Base-by-base conservation (phyloP, 257 asterid species). In the Salvia rosmarinus region DNA sequence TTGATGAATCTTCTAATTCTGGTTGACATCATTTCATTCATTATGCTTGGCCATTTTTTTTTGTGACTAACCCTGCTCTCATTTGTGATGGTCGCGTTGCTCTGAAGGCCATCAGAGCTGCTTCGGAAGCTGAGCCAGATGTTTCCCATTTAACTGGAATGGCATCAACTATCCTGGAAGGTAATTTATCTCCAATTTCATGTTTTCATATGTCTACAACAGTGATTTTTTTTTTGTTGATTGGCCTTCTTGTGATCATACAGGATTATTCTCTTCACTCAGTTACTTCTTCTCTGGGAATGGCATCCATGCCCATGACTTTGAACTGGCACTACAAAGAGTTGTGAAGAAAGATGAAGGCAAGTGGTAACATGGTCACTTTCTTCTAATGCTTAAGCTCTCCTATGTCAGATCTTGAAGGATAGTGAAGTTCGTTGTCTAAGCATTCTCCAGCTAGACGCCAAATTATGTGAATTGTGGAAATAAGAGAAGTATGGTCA, bases 191-290 rank as follows among this genome's bases (percentile, higher is more conserved):
- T 81, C 81, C 32, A 60, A 64, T 56, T 43, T 64, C 64, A 63
- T 70, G 35, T 55, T 66, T 21, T 58, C 37, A 72, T 54, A 39
- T 73, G 37, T 71, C 66, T 64, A 60, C 55, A 71, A 64, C 75
- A 39, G 49, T n/a, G 67, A 63, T n/a, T 20, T 30, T 59, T 60
- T 54, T 72, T 19, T 68, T 62, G 72, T 65, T 75, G 71, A 52
- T 64, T 73, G 64, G 81, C 64, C 68, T 65, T 72, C 17, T 56
- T 61, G 40, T 57, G 73, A 42, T 73, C 66, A 25, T 60, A 39
- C 88, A 95, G 99, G 99, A 75, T 69, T 95, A 80, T 83, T 89
- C 81, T 85, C 93, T 80, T 83, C 99, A 19, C 90, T 95, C 76
- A 82, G 32, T 84, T 91, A 84, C 86, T 87, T 95, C 85, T 91